Base-by-base conservation (phyloP, 495 filamentous ascomycete genomes). In the Terfezia claveryi region DNA sequence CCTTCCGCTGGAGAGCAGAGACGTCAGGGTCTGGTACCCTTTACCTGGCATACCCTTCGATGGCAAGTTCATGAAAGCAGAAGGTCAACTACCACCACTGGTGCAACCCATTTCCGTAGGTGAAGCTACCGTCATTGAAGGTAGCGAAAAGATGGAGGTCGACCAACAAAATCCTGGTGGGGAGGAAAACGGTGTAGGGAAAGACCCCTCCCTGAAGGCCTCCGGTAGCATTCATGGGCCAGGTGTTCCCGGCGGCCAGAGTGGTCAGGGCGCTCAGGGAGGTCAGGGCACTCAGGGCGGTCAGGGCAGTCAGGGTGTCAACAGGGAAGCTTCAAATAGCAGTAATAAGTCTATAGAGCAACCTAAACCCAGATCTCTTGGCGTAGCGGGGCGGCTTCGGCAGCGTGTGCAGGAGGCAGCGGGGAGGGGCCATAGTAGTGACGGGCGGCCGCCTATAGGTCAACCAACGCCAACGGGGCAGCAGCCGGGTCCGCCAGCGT, bases 1-100 rank as follows among this genome's bases (percentile, higher is more conserved):
- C 66, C 71, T 96, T 51, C 91, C 92, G 0, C 68, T 93, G 10
- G 91, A 98, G 68, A 87, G 85, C 58, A 78, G 91, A 59, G 92
- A 96, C 61, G 82, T 98, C 14, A 79, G 77, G 51, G 82, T 98
- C 55, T 77, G 82, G 57, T 96, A 94, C 62, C 80, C 87, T 54
- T 67, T 76, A 38, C 89, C 91, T 0, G 85, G 86, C 51, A 70
- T 75, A 50, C 59, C 70, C 32, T 71, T 94, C 55, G 70, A 78
- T 57, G 71, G 76, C 8, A 73, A 77, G 23, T 73, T 81, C 59
- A 95, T 95, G 89, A 93, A 87, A 59, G 68, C 83, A 9, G 92
- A 96, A 68, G 74, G 75, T 16, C 66, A 67, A 10, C 73, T 95
- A 51, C 85, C 88, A 7, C 70, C 84, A 0, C 70, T 96, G 37